A percentile compares a stretch with the other conserved stretches of the same genome.
Conservation (phyloP, 768 basidiomycete species). For the Tulasnella sp. region DNA sequence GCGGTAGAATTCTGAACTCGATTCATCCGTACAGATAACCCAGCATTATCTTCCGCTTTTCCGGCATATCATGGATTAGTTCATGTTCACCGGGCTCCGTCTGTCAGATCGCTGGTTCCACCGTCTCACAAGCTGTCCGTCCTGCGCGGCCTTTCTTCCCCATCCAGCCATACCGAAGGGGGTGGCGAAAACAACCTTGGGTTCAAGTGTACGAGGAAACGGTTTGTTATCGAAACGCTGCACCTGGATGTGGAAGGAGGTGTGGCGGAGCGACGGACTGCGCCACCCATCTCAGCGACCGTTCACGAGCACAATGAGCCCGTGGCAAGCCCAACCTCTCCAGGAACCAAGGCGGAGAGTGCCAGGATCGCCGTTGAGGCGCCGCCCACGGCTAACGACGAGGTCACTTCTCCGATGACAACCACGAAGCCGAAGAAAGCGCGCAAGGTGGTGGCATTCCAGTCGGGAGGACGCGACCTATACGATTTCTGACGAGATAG, state of each 20-base stretch:
- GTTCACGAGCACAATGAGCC: not conserved
- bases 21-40: constrained; percentile 54
- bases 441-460: constrained; percentile 67
- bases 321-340: not conserved
- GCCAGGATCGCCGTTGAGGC: constrained; percentile 15
- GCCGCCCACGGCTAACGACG: not conserved
- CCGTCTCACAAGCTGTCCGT: constrained; percentile 79
- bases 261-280: constrained; percentile 68
- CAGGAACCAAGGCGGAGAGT: not conserved
- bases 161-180: constrained; percentile 41
- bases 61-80: constrained; percentile 85
- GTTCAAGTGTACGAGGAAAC: constrained; percentile 85
- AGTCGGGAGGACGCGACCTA: constrained; percentile 61
- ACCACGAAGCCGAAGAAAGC: constrained; percentile 44
- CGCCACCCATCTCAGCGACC: constrained; percentile 38
- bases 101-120: constrained; percentile 66
- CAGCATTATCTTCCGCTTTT: constrained; percentile 68
- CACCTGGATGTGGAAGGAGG: constrained; percentile 87
- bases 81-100: constrained; percentile 70
- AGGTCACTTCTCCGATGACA: not conserved
- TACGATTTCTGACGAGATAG: constrained; percentile 59
- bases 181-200: constrained; percentile 95
- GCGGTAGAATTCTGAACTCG: constrained; percentile 27
- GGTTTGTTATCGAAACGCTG: constrained; percentile 85
- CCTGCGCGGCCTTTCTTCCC: constrained; percentile 66